Percentiles rank a stretch among this genome's conserved stretches.
Evolutionary conservation across 176 grass and related monocot genomes (phyloP).

Genomic region (Oryza rufipogon): DNA sequence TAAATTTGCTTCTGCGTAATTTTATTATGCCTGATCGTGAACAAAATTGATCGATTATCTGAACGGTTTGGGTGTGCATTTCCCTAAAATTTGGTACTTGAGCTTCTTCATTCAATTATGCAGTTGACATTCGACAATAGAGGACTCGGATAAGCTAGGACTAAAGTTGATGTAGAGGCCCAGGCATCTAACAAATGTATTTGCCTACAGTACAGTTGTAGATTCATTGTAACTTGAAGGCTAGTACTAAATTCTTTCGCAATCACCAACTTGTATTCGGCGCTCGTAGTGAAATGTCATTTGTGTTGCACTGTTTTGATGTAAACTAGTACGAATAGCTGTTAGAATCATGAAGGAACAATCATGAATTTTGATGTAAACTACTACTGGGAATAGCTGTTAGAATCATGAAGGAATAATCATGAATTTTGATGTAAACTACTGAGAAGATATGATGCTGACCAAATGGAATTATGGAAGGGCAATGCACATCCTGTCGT

Average conservation of each 20-base stretch:
- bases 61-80: background rate
- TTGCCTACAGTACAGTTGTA: background rate
- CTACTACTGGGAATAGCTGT: background rate
- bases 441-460: background rate
- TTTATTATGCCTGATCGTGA: background rate
- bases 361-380: background rate
- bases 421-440: background rate
- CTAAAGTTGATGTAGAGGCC: no score
- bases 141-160: no score
- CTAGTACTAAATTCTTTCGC: background rate
- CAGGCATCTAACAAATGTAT: no score
- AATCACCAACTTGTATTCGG: background rate
- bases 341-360: background rate
- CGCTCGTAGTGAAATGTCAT: background rate
- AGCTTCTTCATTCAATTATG: background rate
- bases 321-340: background rate
- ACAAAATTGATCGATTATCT: background rate
- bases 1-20: background rate
- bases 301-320: background rate
- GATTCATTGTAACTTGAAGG: background rate
- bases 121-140: no score
- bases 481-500: no score
- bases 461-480: background rate
- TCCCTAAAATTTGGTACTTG: background rate
- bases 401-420: background rate